phyloP scores from a whole-genome alignment of 2,329 filamentous ascomycete species.

The Verticillium longisporum region DNA sequence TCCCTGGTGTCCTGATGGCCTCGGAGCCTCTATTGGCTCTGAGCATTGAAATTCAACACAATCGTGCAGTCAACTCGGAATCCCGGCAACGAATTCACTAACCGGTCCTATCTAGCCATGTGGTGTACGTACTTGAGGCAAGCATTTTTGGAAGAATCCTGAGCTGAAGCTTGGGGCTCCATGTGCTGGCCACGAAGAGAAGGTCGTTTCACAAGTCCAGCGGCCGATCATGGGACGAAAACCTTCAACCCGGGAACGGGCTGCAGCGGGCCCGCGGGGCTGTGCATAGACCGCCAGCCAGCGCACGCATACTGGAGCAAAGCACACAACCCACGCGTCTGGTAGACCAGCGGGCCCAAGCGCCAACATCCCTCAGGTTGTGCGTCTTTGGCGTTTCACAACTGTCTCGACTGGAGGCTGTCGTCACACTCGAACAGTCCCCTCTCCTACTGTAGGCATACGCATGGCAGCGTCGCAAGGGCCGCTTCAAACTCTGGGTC shows the following conservation, averaged over 20 bases:
- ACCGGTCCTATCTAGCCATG: background rate
- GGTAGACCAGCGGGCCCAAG: background rate
- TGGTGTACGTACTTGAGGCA: background rate
- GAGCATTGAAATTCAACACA: too few species aligned
- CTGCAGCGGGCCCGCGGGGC: background rate
- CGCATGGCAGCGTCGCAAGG: background rate
- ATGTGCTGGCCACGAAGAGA: background rate
- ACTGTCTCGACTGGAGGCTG: background rate
- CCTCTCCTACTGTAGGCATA: too few species aligned
- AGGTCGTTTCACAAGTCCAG: background rate
- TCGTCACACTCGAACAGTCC: background rate
- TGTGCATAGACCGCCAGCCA: background rate
- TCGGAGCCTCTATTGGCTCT: background rate
- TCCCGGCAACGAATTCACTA: background rate
- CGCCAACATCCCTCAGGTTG: background rate
- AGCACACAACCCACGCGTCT: background rate
- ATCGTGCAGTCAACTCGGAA: background rate
- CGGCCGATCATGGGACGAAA: background rate
- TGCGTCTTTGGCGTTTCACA: background rate
- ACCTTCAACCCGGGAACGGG: background rate
- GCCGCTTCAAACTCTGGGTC: background rate
- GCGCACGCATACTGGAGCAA: background rate
- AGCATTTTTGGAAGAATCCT: background rate
- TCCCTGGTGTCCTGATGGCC: background rate
- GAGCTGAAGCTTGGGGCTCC: background rate